Percentiles rank a stretch among this genome's conserved stretches.
phyloP scores from a whole-genome alignment of 2,329 filamentous ascomycete species.

The Paramyrothecium sp. region DNA sequence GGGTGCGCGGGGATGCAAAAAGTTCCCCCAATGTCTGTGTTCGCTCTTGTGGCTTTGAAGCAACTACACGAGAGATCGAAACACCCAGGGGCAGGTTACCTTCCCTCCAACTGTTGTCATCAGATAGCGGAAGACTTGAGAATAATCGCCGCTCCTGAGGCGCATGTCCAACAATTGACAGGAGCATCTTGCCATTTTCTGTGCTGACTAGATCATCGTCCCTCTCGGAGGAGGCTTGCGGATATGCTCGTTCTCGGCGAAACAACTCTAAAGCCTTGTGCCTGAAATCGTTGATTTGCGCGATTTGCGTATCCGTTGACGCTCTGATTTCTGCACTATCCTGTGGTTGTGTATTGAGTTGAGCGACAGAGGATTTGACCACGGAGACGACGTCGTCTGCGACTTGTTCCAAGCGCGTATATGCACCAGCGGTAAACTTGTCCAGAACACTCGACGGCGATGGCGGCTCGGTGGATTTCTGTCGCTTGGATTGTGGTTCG shows the following conservation, averaged over 20 bases:
- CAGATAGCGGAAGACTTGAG: constrained; percentile 66
- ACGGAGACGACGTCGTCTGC: constrained; percentile 54
- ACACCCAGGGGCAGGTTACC: constrained; percentile 72
- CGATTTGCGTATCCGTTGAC: constrained; percentile 32
- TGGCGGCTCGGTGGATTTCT: constrained; percentile 50
- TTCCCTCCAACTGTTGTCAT: constrained; percentile 27
- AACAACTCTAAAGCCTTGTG: constrained; percentile 62
- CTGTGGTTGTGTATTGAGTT: constrained; percentile 37
- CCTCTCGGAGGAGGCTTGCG: constrained; percentile 34
- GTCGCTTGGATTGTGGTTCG: constrained; percentile 59
- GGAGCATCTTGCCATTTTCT: constrained; percentile 52
- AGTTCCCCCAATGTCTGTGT: constrained; percentile 69
- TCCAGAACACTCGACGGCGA: constrained; percentile 47
- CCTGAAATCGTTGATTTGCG: constrained; percentile 56
- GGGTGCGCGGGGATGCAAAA: constrained; percentile 65
- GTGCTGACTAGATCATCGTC: constrained; percentile 38
- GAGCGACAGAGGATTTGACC: constrained; percentile 45
- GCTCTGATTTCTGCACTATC: constrained; percentile 22
- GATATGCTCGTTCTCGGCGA: constrained; percentile 57
- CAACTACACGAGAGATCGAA: constrained; percentile 39
- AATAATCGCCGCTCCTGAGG: constrained; percentile 77
- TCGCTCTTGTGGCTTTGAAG: constrained; percentile 40
- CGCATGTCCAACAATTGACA: constrained; percentile 76
- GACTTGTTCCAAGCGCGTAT: constrained; percentile 64
- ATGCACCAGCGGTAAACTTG: constrained; percentile 50